Evolutionary conservation across 805 yeast genomes (phyloP), one percentile per base, ranked within the genome.

Genomic region (Lachancea quebecensis): DNA sequence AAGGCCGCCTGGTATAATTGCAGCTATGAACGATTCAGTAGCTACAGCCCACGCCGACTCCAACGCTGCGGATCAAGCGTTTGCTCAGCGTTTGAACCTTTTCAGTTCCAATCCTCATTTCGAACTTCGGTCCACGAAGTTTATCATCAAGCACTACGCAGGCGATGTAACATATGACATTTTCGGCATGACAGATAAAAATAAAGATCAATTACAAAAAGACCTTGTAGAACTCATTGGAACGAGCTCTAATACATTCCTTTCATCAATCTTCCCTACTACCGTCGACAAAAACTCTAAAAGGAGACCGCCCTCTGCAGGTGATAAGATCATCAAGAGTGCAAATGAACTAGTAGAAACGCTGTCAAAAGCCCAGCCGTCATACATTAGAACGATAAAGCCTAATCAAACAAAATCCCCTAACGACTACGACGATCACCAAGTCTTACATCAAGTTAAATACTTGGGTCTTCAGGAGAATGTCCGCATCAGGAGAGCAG

Each of bases 41-140:
- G 97, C 96, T 32, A 93, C 98, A 25, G 99, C 99, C 0, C 99
- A 93, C 63, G 99, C 99, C 3, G 98, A 93, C 61, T 84, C 96
- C 1, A 75, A 71, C 42, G 99, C 98, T 15, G 98, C 98, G 2
- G 99, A 93, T 65, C 96, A 89, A 68, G 86, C 95, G 1, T 93
- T 93, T 66, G 85, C 93, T 14, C 96, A 88, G 71, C 78, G 97
- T 67, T 73, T 93, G 58, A 85, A 88, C 54, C 74, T 86, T 79
- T 85, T 93, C 47, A 72, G 89, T 6, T 66, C 76, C 17, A 90
- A 89, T 64, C 83, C 86, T 18, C 95, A 93, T 64, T 89, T 93
- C 61, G 96, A 90, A 57, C 77, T 85, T 56, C 81, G 99, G 60
- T 81, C 85, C 51, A 77, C 82, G 30, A 91, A 93, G 64, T 93